These are phyloP conservation scores for Mycena metata DNA, from an alignment of 768 basidiomycete species.

Conservation along the genomic window DNA sequence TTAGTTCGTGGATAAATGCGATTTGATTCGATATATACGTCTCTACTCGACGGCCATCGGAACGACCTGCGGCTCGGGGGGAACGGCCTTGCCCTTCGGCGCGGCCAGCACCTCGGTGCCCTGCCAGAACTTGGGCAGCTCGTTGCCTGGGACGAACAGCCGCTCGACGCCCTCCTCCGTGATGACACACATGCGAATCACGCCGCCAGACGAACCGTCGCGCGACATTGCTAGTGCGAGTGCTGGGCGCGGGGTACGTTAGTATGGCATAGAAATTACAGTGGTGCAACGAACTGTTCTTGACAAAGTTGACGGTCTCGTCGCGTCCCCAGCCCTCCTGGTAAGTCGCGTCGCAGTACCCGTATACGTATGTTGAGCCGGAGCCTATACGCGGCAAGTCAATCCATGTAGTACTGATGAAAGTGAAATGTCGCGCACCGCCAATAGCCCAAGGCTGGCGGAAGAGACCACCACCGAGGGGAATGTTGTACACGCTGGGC, in stretches of 20 bases:
- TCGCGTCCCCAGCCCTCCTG: slow-evolving; percentile 91
- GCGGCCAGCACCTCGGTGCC: slow-evolving; percentile 78
- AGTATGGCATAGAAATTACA: background rate
- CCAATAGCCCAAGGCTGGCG: slow-evolving; percentile 99
- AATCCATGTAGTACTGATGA: background rate
- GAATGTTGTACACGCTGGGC: slow-evolving; percentile 96
- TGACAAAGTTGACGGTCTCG: slow-evolving; percentile 94
- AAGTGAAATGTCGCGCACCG: slow-evolving; percentile 61
- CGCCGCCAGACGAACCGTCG: slow-evolving; percentile 98
- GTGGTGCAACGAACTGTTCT: slow-evolving; percentile 80
- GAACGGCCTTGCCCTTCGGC: slow-evolving; percentile 44
- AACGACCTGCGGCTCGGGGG: slow-evolving; percentile 52
- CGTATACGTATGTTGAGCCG: slow-evolving; percentile 98
- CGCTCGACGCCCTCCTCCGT: slow-evolving; percentile 93
- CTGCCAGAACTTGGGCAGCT: slow-evolving; percentile 92
- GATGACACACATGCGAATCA: slow-evolving; percentile 97
- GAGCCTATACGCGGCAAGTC: slow-evolving; percentile 67
- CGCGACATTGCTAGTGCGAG: slow-evolving; percentile 96
- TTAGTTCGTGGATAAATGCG: slow-evolving; percentile 7
- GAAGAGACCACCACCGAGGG: slow-evolving; percentile 96
- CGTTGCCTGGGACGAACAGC: slow-evolving; percentile 91
- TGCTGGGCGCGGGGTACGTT: slow-evolving; percentile 61
- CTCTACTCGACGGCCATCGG: slow-evolving; percentile 65
- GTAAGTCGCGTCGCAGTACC: slow-evolving; percentile 99
- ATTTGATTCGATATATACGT: slow-evolving; percentile 30